Conservation (phyloP, 2,329 filamentous ascomycete genomes). For the Tolypocladium nubicola region DNA sequence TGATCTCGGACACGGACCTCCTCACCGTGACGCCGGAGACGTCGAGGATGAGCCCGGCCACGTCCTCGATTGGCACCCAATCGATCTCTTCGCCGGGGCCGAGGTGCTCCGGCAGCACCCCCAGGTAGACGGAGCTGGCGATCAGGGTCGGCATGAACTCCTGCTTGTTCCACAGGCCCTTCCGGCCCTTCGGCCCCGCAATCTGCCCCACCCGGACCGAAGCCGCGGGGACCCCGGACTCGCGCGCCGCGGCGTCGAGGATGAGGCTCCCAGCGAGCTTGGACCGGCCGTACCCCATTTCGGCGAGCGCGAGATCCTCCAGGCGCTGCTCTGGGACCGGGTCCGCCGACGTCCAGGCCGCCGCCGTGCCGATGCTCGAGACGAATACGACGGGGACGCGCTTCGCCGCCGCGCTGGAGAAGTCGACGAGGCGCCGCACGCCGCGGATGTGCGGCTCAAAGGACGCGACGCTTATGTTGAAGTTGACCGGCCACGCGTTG, state of each 20-base stretch:
- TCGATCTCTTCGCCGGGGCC: conserved; percentile 34
- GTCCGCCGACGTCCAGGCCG: conserved; percentile 18
- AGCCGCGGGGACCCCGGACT: conserved; percentile 25
- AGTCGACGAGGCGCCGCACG: conserved; percentile 37
- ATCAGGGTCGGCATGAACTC: conserved; percentile 46
- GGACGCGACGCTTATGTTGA: conserved; percentile 34
- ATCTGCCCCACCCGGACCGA: conserved; percentile 38
- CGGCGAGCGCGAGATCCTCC: conserved; percentile 15
- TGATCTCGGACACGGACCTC: conserved; percentile 10
- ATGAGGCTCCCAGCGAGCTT: conserved; percentile 32
- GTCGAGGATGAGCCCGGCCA: conserved; percentile 36
- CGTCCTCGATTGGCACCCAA: conserved; percentile 42
- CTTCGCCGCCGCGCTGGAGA: conserved; percentile 19
- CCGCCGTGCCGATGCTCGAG: conserved; percentile 28
- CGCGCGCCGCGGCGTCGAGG: conserved; percentile 25
- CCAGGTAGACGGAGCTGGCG: conserved; percentile 36
- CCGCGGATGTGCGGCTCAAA: conserved; percentile 40
- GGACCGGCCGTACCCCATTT: conserved; percentile 30
- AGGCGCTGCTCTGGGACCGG: conserved; percentile 27
- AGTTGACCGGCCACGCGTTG: conserved; percentile 41
- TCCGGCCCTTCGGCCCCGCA: conserved; percentile 25
- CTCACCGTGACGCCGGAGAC: conserved; percentile 23
- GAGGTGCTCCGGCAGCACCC: conserved; percentile 32
- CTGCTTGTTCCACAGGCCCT: conserved; percentile 41
- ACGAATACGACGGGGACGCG: conserved; percentile 29